Evolutionary conservation across 805 yeast genomes (phyloP).

Genomic region (Candida ponderosae): DNA sequence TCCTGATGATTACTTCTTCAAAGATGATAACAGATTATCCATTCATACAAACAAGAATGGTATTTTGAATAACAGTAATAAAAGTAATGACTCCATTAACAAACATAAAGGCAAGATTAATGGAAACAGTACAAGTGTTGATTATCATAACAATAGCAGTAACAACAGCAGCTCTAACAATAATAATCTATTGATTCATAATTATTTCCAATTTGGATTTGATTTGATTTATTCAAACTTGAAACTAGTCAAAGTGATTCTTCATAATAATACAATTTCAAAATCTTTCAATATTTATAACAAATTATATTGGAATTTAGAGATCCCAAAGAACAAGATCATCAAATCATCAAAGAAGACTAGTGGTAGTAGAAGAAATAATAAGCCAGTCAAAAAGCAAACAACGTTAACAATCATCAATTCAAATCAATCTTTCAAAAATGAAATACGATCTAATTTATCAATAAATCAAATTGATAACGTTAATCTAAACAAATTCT

Average conservation of each 20-base stretch:
- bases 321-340: too few species aligned
- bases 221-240: slow-evolving; percentile 36
- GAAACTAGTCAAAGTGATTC: slow-evolving; percentile 34
- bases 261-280: slow-evolving; percentile 47
- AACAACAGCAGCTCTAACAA: background rate
- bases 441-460: background rate
- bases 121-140: too few species aligned
- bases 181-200: slow-evolving; percentile 36
- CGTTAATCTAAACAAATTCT: background rate
- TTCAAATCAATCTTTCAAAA: slow-evolving; percentile 14
- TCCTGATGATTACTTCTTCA: slow-evolving; percentile 44
- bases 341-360: too few species aligned
- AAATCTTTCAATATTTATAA: slow-evolving; percentile 48
- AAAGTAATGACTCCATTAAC: background rate
- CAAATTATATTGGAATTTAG: slow-evolving; percentile 34
- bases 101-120: too few species aligned
- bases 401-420: slow-evolving; percentile 28
- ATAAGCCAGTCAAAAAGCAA: slow-evolving; percentile 6
- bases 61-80: too few species aligned
- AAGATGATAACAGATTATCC: slow-evolving; percentile 32
- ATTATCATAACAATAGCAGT: too few species aligned
- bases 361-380: background rate
- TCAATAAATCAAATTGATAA: background rate
- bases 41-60: slow-evolving; percentile 25
- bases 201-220: slow-evolving; percentile 46